A percentile compares a stretch with the other conserved stretches of the same genome.
Conservation (phyloP, 106 monocot species). For the Dendrobium catenatum region DNA sequence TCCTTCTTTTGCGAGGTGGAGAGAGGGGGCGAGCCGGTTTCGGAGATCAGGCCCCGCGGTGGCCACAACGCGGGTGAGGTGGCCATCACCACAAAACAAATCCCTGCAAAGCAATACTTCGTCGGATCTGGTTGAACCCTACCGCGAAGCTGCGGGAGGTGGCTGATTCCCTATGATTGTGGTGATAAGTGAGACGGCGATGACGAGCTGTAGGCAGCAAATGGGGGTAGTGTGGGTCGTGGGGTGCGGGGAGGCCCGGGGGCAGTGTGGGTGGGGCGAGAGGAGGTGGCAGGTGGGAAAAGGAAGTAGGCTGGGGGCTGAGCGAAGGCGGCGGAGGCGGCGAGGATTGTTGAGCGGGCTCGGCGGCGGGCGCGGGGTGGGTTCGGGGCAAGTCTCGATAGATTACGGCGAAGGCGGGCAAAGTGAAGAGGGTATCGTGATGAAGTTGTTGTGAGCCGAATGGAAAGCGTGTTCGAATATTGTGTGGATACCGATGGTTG, state of each 20-base stretch:
- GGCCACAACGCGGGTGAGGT: slow-evolving; percentile 59
- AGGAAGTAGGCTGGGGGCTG: no score
- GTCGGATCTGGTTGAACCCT: slow-evolving; percentile 12
- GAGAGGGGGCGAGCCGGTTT: no score
- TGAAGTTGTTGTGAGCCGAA: no score
- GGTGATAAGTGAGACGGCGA: slow-evolving; percentile 47
- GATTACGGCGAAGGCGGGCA: slow-evolving; percentile 25
- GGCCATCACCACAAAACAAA: slow-evolving; percentile 78
- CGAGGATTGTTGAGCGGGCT: slow-evolving; percentile 29
- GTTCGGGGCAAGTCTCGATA: slow-evolving; percentile 12
- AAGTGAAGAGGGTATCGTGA: no score
- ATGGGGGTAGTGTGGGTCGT: no score
- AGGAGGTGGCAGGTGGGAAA: no score
- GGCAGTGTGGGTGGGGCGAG: no score
- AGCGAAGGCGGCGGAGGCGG: slow-evolving; percentile 45
- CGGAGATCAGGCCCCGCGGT: not conserved
- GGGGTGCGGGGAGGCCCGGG: no score
- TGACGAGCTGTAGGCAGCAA: slow-evolving; percentile 57
- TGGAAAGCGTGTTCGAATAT: slow-evolving; percentile 71
- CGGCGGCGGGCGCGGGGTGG: not conserved
- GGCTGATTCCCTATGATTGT: slow-evolving; percentile 45
- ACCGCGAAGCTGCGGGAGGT: slow-evolving; percentile 41
- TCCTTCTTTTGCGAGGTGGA: no score
- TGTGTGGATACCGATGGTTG: slow-evolving; percentile 63
- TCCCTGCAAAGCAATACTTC: slow-evolving; percentile 39